phyloP scores from a whole-genome alignment of 345 rosid species.

The Ailanthus altissimus region DNA sequence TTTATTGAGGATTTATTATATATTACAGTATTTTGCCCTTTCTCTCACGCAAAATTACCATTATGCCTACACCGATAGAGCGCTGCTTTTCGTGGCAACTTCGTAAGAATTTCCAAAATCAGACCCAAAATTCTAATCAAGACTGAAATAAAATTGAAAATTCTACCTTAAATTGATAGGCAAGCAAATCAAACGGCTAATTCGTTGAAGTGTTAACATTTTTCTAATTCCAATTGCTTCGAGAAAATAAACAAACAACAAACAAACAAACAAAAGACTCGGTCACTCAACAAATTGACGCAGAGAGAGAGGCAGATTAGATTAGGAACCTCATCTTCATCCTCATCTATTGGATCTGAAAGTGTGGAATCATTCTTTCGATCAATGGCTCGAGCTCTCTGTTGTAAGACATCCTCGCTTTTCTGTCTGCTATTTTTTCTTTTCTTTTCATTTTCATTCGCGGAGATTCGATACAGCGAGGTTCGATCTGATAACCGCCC shows the following conservation, averaged over 20 bases:
- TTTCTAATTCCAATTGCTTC: neutral
- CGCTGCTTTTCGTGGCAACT: neutral
- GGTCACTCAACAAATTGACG: neutral
- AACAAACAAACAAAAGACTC: too few relatives aligned
- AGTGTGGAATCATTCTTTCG: neutral
- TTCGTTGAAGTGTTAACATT: neutral
- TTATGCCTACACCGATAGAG: neutral
- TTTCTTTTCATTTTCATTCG: constrained; percentile 35
- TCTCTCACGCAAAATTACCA: neutral
- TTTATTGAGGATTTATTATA: too few relatives aligned
- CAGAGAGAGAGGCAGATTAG: neutral
- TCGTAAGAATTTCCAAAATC: neutral
- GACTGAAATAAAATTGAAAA: neutral
- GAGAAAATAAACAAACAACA: neutral
- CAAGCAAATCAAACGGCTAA: neutral
- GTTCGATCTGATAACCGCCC: constrained; percentile 73
- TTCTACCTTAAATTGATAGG: neutral
- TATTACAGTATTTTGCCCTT: too few relatives aligned
- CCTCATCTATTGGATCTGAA: constrained; percentile 21
- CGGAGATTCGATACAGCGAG: constrained; percentile 72
- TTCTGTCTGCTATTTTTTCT: constrained; percentile 24
- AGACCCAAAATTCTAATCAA: neutral
- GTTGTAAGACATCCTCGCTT: neutral
- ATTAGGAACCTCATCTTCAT: too few relatives aligned
- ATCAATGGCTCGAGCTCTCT: constrained; percentile 41